A percentile compares a stretch with the other conserved stretches of the same genome.
Conservation (phyloP, 2,329 filamentous ascomycete species). For the Pyrenochaeta sp. region DNA sequence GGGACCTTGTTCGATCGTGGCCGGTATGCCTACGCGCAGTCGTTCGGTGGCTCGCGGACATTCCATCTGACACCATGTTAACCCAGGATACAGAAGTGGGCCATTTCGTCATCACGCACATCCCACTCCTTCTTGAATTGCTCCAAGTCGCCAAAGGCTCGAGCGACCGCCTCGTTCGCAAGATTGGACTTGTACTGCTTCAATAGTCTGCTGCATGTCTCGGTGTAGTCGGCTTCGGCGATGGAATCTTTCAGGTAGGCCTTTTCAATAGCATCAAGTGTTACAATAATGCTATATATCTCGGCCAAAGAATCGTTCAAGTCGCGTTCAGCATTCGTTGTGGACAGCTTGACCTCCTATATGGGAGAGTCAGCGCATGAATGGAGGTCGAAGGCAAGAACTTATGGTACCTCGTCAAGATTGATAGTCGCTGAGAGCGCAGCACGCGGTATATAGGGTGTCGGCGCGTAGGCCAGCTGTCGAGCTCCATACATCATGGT, state of each 20-base stretch:
- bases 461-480: constrained; percentile 82
- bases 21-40: constrained; percentile 89
- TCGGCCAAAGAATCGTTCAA: constrained; percentile 95
- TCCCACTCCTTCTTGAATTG: constrained; percentile 93
- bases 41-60: constrained; percentile 93
- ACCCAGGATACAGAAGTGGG: constrained; percentile 1
- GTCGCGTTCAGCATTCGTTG: constrained; percentile 87
- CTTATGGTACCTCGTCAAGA: constrained; percentile 76
- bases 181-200: constrained; percentile 98
- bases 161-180: constrained; percentile 88
- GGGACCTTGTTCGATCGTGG: constrained; percentile 72
- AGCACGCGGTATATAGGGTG: constrained; percentile 87
- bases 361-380: constrained; percentile 20
- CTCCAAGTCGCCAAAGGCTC: constrained; percentile 85
- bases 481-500: constrained; percentile 58
- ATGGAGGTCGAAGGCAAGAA: not conserved
- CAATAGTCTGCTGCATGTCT: constrained; percentile 90
- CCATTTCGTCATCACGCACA: constrained; percentile 64
- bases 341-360: constrained; percentile 91
- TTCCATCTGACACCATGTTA: constrained; percentile 72
- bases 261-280: constrained; percentile 93
- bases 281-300: constrained; percentile 96
- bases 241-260: constrained; percentile 97
- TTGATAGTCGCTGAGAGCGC: constrained; percentile 88
- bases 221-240: constrained; percentile 89